Percentiles rank a stretch among this genome's conserved stretches.
These are phyloP conservation scores for Coelastrella sp. DNA, from an alignment of 139 green algal species.

Conservation along the genomic window DNA sequence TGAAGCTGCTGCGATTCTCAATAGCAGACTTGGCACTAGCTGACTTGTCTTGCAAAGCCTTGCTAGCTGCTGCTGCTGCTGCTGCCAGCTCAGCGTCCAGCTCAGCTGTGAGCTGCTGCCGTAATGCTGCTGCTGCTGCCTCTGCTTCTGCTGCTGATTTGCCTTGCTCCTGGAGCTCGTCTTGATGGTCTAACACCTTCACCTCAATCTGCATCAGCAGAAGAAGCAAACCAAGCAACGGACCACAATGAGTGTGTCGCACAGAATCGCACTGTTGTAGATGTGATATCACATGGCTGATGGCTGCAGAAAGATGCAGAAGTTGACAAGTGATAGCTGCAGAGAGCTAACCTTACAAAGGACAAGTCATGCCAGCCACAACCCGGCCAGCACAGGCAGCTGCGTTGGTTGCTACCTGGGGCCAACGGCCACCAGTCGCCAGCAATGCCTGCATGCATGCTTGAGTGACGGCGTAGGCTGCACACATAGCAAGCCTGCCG, in stretches of 20 bases:
- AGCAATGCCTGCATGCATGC: too few species aligned
- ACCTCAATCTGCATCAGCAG: not conserved
- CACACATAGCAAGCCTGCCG: too few species aligned
- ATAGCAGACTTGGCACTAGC: not conserved
- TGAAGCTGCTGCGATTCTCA: conserved; percentile 7
- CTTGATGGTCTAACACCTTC: conserved; percentile 37
- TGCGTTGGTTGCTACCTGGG: too few species aligned
- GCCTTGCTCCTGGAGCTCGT: conserved; percentile 38
- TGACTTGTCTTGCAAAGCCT: not conserved
- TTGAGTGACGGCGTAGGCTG: too few species aligned
- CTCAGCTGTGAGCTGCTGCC: conserved; percentile 30
- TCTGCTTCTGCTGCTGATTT: conserved; percentile 20
- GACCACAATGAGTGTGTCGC: not conserved
- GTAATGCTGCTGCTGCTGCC: conserved; percentile 35
- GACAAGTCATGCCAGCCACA: too few species aligned
- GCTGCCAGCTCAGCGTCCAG: conserved; percentile 21
- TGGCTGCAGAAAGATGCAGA: too few species aligned
- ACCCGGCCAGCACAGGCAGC: too few species aligned
- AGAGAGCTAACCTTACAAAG: too few species aligned
- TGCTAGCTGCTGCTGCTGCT: not conserved
- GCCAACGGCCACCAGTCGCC: too few species aligned
- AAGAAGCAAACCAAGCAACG: not conserved
- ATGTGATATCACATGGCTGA: not conserved
- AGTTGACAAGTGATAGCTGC: too few species aligned
- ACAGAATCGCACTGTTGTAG: not conserved